These are phyloP conservation scores for Xylariaceae sp. DNA, from an alignment of 2,329 filamentous ascomycete genomes.

Conservation along the genomic window DNA sequence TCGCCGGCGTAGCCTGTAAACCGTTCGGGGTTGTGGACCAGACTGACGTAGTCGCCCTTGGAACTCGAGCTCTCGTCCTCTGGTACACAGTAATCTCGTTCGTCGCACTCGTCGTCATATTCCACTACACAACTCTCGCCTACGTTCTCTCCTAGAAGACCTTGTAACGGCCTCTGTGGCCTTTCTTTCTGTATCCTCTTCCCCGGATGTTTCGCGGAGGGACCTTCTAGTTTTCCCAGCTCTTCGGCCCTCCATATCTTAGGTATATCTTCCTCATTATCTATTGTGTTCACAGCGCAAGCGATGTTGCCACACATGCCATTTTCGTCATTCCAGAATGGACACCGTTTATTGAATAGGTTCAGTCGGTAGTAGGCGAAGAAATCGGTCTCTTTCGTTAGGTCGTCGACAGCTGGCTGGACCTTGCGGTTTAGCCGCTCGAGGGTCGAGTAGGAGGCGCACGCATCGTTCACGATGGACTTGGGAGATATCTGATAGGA, in stretches of 20 bases:
- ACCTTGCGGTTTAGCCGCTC: slow-evolving; percentile 77
- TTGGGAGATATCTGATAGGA: slow-evolving; percentile 73
- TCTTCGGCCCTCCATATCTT: slow-evolving; percentile 87
- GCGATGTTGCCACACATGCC: slow-evolving; percentile 97
- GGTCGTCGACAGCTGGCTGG: slow-evolving; percentile 70
- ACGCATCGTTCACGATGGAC: slow-evolving; percentile 88
- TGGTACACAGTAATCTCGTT: slow-evolving; percentile 92
- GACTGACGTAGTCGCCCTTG: slow-evolving; percentile 94
- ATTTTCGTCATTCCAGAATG: slow-evolving; percentile 91
- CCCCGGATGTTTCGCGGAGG: slow-evolving; percentile 83
- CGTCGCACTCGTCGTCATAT: slow-evolving; percentile 95
- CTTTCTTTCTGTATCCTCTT: slow-evolving; percentile 68
- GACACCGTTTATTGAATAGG: slow-evolving; percentile 89
- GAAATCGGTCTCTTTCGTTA: slow-evolving; percentile 89
- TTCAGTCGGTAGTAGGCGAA: slow-evolving; percentile 97
- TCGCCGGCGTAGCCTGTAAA: slow-evolving; percentile 92
- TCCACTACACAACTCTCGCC: slow-evolving; percentile 96
- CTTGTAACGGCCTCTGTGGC: slow-evolving; percentile 70
- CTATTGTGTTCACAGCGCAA: slow-evolving; percentile 90
- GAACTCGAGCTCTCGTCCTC: slow-evolving; percentile 84
- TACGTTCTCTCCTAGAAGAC: slow-evolving; percentile 77
- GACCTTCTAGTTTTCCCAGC: slow-evolving; percentile 86
- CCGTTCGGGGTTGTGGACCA: slow-evolving; percentile 88
- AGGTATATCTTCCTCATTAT: slow-evolving; percentile 93
- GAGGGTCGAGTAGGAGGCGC: slow-evolving; percentile 87